Base-by-base conservation (phyloP, 2,329 filamentous ascomycete species). In the Colletotrichum limetticola region DNA sequence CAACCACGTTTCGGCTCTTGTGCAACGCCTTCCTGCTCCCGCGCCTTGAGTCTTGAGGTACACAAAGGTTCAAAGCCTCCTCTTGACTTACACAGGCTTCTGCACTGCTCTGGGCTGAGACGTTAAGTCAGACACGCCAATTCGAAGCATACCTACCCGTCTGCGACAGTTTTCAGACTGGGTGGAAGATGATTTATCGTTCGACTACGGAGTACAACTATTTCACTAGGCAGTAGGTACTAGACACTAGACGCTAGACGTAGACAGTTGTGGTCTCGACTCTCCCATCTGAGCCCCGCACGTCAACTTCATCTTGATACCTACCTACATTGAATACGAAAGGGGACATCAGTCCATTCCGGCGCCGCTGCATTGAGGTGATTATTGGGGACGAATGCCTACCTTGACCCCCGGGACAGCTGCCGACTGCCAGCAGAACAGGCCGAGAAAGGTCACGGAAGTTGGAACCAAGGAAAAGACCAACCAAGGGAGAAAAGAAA, bases 401-500 rank as follows among this genome's bases (percentile, higher is more conserved):
- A 32, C 60, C 65, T 37, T 19, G 19, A 52, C 56, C 32, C 61
- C 61, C 60, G 55, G 70, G 19, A 65, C 65, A 42, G 37, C 37
- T 42, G 37, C 37, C 37, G 37, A 6, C 16, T 42, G 37, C 37
- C 37, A 72, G 52, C 58, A 69, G 19, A 30, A 35, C 49, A 28
- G 11, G 49, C 64, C 65, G 55, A 59, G n/a, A 22, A 49, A 49
- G 35, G 14, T 12, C 37, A 70, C 57, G 37, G 63, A 35, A 12
- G 32, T 35, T 35, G 32, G 32, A 71, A 62, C 57, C 68, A 68
- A 55, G 64, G 16, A 71, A 68, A 19, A 37, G 35, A 58, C 66
- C 67, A 52, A 71, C 61, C 30, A 66, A 66, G 66, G 56, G 57
- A 73, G 71, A 71, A 66, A 71, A 66, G 61, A 65, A 73, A 70